Evolutionary conservation across 441 rosid species (phyloP).

Genomic region (Populus trichocarpa): DNA sequence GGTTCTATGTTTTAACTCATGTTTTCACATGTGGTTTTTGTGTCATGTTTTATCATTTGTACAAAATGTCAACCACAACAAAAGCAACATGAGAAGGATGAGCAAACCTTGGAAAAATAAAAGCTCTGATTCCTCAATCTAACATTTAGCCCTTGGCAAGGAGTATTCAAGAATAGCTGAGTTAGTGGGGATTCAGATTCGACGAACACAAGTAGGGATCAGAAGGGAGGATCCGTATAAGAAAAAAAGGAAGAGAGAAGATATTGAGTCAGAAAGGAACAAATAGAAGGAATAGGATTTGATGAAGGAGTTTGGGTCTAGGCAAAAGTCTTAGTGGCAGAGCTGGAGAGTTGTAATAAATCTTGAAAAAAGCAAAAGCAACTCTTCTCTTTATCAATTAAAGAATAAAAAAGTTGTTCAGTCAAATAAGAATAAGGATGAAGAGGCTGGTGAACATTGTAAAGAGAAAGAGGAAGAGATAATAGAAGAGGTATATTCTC

Average conservation of each 20-base stretch:
- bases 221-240: conserved; percentile 81
- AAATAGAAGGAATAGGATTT: conserved; percentile 57
- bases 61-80: conserved; percentile 35
- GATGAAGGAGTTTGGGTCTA: conserved; percentile 73
- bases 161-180: conserved; percentile 70
- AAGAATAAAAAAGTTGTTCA: conserved; percentile 67
- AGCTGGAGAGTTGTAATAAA: conserved; percentile 57
- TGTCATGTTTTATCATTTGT: conserved; percentile 13
- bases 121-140: conserved; percentile 75
- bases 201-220: conserved; percentile 82
- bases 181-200: conserved; percentile 76
- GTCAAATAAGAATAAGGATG: conserved; percentile 55
- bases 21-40: background rate
- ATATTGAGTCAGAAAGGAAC: conserved; percentile 50
- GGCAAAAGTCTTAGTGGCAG: conserved; percentile 80
- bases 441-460: conserved; percentile 43
- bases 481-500: conserved; percentile 60
- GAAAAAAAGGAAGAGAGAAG: conserved; percentile 66
- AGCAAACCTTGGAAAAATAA: conserved; percentile 60
- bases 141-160: conserved; percentile 79
- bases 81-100: conserved; percentile 77
- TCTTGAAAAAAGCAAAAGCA: conserved; percentile 56
- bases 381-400: conserved; percentile 70
- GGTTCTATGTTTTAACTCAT: background rate
- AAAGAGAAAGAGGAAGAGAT: conserved; percentile 71